Percentiles rank a stretch among this genome's conserved stretches.
Conservation (phyloP, 2,329 filamentous ascomycete genomes). For the Fusarium nurragi region DNA sequence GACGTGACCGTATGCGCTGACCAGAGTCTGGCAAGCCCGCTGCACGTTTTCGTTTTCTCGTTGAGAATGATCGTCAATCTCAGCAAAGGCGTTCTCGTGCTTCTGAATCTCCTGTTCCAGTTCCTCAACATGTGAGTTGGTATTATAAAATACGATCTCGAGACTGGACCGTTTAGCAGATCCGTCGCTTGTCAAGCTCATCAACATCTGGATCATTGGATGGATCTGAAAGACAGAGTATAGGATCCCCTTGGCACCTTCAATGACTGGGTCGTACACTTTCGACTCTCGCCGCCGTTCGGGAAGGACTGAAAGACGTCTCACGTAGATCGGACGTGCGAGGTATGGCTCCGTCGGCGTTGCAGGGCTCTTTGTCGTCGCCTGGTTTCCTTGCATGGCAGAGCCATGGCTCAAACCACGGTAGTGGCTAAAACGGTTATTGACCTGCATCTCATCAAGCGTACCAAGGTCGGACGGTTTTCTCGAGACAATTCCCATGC, state of each 20-base stretch:
- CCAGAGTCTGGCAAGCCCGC: conserved; percentile 69
- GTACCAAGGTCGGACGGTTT: conserved; percentile 69
- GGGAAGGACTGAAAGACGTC: conserved; percentile 70
- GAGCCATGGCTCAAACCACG: conserved; percentile 74
- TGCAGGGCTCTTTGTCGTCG: conserved; percentile 61
- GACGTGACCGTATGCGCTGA: conserved; percentile 72
- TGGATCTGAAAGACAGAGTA: conserved; percentile 75
- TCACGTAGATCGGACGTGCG: conserved; percentile 70
- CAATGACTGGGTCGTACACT: conserved; percentile 68
- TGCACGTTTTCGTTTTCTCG: conserved; percentile 72
- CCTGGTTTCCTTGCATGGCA: conserved; percentile 67
- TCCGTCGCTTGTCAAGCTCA: conserved; percentile 68
- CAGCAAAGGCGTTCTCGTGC: conserved; percentile 60
- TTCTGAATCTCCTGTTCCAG: conserved; percentile 72
- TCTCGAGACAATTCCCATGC: conserved; percentile 72
- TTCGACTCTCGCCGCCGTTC: conserved; percentile 71
- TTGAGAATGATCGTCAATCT: conserved; percentile 58
- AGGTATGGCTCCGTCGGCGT: conserved; percentile 67
- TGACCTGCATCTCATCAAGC: conserved; percentile 69
- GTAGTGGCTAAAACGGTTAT: conserved; percentile 73
- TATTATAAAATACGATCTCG: conserved; percentile 74
- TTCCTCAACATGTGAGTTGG: conserved; percentile 72
- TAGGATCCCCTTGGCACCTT: conserved; percentile 72
- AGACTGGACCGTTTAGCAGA: conserved; percentile 70
- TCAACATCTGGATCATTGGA: conserved; percentile 72